These are phyloP conservation scores for Inga leiocalycina DNA, from an alignment of 306 rosid genomes.

Conservation along the genomic window DNA sequence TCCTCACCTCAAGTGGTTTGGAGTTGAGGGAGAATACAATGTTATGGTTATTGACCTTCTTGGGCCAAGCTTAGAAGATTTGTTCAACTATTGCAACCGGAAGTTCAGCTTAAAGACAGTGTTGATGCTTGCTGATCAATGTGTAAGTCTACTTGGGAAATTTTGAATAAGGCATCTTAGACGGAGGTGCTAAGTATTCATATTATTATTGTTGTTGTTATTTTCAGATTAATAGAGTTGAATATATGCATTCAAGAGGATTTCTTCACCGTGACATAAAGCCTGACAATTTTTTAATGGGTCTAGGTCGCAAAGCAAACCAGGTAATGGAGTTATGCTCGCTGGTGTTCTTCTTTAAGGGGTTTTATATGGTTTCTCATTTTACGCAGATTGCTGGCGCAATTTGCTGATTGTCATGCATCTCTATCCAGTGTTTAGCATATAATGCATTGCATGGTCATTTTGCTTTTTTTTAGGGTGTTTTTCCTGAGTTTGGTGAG, in stretches of 20 bases:
- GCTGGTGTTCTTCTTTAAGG: background rate
- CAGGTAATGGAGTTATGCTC: constrained; percentile 54
- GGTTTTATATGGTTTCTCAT: constrained; percentile 1
- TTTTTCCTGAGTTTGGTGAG: background rate
- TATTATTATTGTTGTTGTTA: background rate
- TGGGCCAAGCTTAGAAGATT: constrained; percentile 98
- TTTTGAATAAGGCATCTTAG: constrained; percentile 29
- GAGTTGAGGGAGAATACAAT: constrained; percentile 94
- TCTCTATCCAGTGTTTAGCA: background rate
- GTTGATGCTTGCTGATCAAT: constrained; percentile 98
- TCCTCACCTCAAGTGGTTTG: constrained; percentile 99
- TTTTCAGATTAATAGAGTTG: constrained; percentile 96
- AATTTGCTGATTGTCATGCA: background rate
- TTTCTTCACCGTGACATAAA: constrained; percentile 99
- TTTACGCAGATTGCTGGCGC: background rate
- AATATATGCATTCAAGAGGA: constrained; percentile 99
- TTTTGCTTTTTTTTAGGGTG: background rate
- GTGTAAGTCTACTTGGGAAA: constrained; percentile 55
- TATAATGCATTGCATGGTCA: background rate
- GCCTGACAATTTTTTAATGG: constrained; percentile 99
- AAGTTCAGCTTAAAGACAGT: constrained; percentile 89
- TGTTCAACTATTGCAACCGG: constrained; percentile 95
- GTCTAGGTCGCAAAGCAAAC: constrained; percentile 96
- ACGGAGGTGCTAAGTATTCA: constrained; percentile 12
- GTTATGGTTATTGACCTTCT: constrained; percentile 98